These are phyloP conservation scores for Globisporangium radiosum DNA, from an alignment of 352 stramenopile species.

Conservation along the genomic window DNA sequence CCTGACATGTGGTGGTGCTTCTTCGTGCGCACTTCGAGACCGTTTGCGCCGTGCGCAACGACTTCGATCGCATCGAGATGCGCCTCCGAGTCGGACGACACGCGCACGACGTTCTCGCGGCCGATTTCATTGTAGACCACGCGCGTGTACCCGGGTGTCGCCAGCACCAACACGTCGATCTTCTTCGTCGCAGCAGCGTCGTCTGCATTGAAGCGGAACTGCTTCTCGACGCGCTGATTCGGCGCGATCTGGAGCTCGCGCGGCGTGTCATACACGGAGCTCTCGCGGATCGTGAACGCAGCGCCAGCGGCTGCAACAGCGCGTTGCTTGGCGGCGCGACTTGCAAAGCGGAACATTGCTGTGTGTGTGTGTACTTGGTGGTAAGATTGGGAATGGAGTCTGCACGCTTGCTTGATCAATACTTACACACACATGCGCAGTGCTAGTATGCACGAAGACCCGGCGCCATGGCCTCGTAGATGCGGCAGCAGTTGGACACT, in stretches of 20 bases:
- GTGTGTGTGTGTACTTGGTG: neutral
- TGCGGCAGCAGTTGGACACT: no score
- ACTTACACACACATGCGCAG: no score
- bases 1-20: neutral
- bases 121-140: slow-evolving; percentile 18
- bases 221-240: slow-evolving; percentile 14
- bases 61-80: slow-evolving; percentile 14
- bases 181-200: neutral
- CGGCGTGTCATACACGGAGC: slow-evolving; percentile 7
- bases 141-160: slow-evolving; percentile 19
- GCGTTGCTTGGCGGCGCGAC: neutral
- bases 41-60: slow-evolving; percentile 2
- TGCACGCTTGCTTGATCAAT: no score
- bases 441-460: no score
- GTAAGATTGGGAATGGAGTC: neutral
- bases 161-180: slow-evolving; percentile 17
- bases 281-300: slow-evolving; percentile 8
- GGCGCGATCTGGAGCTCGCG: slow-evolving; percentile 13
- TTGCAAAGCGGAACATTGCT: slow-evolving; percentile 6
- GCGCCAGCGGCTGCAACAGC: neutral
- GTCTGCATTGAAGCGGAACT: slow-evolving; percentile 9
- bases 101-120: slow-evolving; percentile 13
- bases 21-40: slow-evolving; percentile 14
- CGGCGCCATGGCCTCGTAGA: no score
- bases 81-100: slow-evolving; percentile 16